Percentiles rank a stretch among this genome's conserved stretches.
These are phyloP conservation scores for Apiospora aurea DNA, from an alignment of 2,329 filamentous ascomycete genomes.

Conservation along the genomic window DNA sequence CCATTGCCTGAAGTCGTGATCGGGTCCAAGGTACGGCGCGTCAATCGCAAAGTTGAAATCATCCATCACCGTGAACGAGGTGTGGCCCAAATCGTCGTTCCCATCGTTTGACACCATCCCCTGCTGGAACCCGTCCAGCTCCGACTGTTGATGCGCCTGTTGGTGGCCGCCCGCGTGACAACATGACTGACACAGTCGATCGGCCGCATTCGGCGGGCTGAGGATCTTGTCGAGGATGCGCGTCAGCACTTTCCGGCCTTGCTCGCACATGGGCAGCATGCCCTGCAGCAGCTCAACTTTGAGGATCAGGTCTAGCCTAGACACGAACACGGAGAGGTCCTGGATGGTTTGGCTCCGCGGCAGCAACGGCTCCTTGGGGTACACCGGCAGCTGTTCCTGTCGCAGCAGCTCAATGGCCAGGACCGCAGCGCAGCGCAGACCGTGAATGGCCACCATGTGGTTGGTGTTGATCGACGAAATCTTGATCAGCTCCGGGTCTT, in stretches of 20 bases:
- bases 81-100: slow-evolving; percentile 28
- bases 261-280: slow-evolving; percentile 42
- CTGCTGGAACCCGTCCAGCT: slow-evolving; percentile 24
- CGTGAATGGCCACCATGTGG: slow-evolving; percentile 41
- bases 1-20: slow-evolving; percentile 46
- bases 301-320: slow-evolving; percentile 39
- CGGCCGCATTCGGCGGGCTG: slow-evolving; percentile 34
- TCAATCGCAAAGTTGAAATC: slow-evolving; percentile 40
- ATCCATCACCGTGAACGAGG: slow-evolving; percentile 28
- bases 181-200: slow-evolving; percentile 28
- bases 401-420: slow-evolving; percentile 45
- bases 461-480: slow-evolving; percentile 41
- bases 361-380: slow-evolving; percentile 43
- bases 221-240: slow-evolving; percentile 46
- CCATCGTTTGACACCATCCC: slow-evolving; percentile 30
- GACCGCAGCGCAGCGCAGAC: slow-evolving; percentile 44
- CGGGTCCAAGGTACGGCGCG: slow-evolving; percentile 40
- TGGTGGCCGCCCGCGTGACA: slow-evolving; percentile 25
- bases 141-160: slow-evolving; percentile 22
- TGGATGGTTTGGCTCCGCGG: slow-evolving; percentile 47
- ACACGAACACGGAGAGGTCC: slow-evolving; percentile 45
- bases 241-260: slow-evolving; percentile 44
- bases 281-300: slow-evolving; percentile 33
- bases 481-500: slow-evolving; percentile 41
- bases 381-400: slow-evolving; percentile 44